phyloP scores from a whole-genome alignment of 1,284 basidiomycete species.

The Apiotrichum porosum region DNA sequence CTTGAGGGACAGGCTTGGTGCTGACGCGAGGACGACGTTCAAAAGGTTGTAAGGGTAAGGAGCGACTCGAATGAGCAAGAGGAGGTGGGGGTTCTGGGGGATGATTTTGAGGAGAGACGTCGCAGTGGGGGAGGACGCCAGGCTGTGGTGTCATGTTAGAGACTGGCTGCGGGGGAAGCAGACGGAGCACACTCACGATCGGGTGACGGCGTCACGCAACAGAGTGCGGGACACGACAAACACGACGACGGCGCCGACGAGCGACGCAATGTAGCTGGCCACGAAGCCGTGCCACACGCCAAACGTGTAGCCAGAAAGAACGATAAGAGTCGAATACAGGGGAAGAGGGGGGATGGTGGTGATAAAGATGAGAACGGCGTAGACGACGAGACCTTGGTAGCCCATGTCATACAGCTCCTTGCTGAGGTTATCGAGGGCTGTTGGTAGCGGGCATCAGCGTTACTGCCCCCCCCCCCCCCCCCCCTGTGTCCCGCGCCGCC shows the following conservation, averaged over 20 bases:
- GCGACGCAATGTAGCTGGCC: constrained; percentile 51
- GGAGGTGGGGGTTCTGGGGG: constrained; percentile 48
- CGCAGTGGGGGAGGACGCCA: constrained; percentile 36
- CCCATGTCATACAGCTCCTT: constrained; percentile 39
- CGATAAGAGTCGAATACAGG: constrained; percentile 54
- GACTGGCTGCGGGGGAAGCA: no score
- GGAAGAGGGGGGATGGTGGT: constrained; percentile 51
- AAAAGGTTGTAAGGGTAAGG: constrained; percentile 55
- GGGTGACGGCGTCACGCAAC: constrained; percentile 37
- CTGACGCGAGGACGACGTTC: constrained; percentile 54
- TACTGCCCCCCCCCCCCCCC: background rate
- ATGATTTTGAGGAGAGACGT: constrained; percentile 41
- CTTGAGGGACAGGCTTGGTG: constrained; percentile 48
- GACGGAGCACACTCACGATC: constrained; percentile 23
- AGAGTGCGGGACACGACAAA: constrained; percentile 47
- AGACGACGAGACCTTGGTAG: constrained; percentile 39
- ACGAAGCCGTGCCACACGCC: constrained; percentile 52
- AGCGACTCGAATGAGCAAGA: constrained; percentile 52
- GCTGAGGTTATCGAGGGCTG: constrained; percentile 43
- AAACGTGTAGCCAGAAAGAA: constrained; percentile 53
- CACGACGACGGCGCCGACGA: constrained; percentile 50
- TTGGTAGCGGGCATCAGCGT: background rate
- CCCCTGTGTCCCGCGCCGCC: no score
- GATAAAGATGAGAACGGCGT: constrained; percentile 46
- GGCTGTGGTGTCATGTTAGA: constrained; percentile 22